Evolutionary conservation across 768 basidiomycete genomes (phyloP).

Genomic region (Lactifluus piperatus): DNA sequence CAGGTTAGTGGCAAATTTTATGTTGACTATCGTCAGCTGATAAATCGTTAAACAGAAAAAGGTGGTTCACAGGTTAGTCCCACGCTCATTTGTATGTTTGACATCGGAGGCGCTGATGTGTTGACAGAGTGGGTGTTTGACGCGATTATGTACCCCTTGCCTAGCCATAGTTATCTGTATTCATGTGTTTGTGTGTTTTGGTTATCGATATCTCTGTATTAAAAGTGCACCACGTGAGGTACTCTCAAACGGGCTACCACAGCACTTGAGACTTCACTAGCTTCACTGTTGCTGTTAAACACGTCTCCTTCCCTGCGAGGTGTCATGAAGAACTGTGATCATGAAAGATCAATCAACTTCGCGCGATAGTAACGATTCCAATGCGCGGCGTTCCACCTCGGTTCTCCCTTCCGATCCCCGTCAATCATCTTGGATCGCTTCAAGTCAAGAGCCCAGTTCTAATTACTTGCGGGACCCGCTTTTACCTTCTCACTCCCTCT

Average conservation of each 20-base stretch:
- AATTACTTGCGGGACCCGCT: neutral
- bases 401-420: neutral
- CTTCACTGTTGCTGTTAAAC: too few species aligned
- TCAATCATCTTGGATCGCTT: neutral
- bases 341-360: neutral
- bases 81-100: neutral
- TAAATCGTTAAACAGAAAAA: conserved; percentile 13
- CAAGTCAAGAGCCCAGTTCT: neutral
- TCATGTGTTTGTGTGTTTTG: neutral
- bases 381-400: neutral
- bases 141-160: neutral
- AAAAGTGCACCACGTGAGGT: conserved; percentile 7
- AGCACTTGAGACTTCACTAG: neutral
- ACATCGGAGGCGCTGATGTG: neutral
- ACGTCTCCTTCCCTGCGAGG: neutral
- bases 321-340: neutral
- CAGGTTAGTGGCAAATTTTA: conserved; percentile 32
- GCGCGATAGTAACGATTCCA: neutral
- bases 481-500: neutral
- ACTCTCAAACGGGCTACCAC: neutral
- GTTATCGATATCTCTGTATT: neutral
- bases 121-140: conserved; percentile 19
- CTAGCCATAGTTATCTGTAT: neutral
- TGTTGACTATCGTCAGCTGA: neutral
- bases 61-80: conserved; percentile 21